phyloP scores from a whole-genome alignment of 345 rosid species.

The Eucalyptus cloeziana region DNA sequence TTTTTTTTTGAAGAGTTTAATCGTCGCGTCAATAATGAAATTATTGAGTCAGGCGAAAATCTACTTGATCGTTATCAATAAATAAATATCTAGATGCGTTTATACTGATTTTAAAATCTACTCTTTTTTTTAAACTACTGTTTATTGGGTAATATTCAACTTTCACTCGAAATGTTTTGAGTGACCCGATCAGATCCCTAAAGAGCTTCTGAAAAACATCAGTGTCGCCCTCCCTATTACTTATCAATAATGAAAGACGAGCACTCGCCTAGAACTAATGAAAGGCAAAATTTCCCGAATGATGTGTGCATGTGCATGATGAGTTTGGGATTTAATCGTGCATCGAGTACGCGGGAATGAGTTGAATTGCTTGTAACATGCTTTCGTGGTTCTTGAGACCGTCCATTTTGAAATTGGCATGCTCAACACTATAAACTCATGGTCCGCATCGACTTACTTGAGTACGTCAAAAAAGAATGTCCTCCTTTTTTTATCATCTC shows the following conservation, averaged over 20 bases:
- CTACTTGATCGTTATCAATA: accelerated
- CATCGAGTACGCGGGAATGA: background rate
- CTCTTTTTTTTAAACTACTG: accelerated
- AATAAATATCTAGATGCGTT: background rate
- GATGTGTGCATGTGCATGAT: background rate
- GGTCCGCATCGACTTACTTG: background rate
- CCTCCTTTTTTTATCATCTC: background rate
- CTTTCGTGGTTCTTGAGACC: background rate
- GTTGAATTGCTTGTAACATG: background rate
- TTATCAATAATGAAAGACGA: background rate
- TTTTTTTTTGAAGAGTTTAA: background rate
- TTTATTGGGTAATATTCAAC: accelerated
- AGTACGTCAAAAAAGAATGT: background rate
- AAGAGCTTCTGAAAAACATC: background rate
- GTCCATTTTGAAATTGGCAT: background rate
- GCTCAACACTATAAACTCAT: background rate
- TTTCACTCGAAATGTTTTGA: background rate
- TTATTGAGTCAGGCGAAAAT: background rate
- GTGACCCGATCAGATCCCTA: accelerated
- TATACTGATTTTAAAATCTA: background rate
- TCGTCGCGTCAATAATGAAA: background rate
- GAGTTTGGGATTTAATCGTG: background rate
- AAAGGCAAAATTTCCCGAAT: background rate
- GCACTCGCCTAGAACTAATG: background rate
- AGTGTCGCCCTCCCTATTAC: background rate